Evolutionary conservation across 129 eudicot species (phyloP).

Genomic region (Lonicera japonica): DNA sequence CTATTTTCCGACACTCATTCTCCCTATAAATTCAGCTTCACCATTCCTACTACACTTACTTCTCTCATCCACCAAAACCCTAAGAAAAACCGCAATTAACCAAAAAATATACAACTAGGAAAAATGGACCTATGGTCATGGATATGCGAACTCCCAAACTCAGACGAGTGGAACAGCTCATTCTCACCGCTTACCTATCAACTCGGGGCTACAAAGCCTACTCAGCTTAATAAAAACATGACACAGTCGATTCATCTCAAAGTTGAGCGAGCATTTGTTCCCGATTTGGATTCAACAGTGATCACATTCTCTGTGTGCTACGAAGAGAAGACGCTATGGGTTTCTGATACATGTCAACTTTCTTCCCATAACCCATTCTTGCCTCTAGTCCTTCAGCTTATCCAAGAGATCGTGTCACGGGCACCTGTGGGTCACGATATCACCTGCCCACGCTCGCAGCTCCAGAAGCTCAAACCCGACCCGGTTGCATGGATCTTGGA

Average conservation of each 20-base stretch:
- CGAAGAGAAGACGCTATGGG: slow-evolving; percentile 51
- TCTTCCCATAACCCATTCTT: slow-evolving; percentile 64
- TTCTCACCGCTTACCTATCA: slow-evolving; percentile 38
- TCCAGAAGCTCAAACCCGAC: slow-evolving; percentile 53
- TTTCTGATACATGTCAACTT: slow-evolving; percentile 67
- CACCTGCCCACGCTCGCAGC: slow-evolving; percentile 64
- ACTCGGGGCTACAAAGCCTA: slow-evolving; percentile 34
- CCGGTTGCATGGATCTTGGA: slow-evolving; percentile 73
- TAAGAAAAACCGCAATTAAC: neutral
- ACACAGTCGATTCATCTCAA: slow-evolving; percentile 44
- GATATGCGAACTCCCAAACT: slow-evolving; percentile 70
- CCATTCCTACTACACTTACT: neutral
- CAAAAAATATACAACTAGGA: neutral
- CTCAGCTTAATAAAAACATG: neutral
- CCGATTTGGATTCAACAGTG: slow-evolving; percentile 23
- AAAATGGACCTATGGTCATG: slow-evolving; percentile 89
- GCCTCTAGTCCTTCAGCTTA: slow-evolving; percentile 76
- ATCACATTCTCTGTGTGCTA: slow-evolving; percentile 48
- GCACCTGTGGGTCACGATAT: slow-evolving; percentile 60
- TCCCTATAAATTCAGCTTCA: slow-evolving; percentile 21
- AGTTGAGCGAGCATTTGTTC: slow-evolving; percentile 43
- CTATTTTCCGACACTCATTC: slow-evolving; percentile 37
- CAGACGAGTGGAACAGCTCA: slow-evolving; percentile 51
- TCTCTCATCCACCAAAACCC: neutral
- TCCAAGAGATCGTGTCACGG: slow-evolving; percentile 60